These are phyloP conservation scores for Neonectria coccinea DNA, from an alignment of 2,329 filamentous ascomycete genomes.

Conservation along the genomic window DNA sequence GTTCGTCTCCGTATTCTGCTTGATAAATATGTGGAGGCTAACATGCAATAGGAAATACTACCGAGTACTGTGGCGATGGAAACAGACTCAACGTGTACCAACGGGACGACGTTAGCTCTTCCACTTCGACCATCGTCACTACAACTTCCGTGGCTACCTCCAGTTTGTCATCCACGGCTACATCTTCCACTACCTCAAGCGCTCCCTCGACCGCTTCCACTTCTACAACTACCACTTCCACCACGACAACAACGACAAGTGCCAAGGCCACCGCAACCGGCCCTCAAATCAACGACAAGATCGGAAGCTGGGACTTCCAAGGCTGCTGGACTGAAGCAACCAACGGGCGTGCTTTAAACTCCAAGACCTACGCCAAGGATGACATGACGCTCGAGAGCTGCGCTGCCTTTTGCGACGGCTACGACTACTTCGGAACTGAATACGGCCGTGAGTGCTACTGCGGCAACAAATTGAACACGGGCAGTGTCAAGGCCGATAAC, in stretches of 20 bases:
- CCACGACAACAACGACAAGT: constrained; percentile 30
- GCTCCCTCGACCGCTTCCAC: not conserved
- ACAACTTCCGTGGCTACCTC: not conserved
- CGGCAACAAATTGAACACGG: constrained; percentile 48
- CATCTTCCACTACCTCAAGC: not conserved
- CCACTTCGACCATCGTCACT: not conserved
- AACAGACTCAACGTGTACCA: constrained; percentile 53
- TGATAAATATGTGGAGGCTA: not conserved
- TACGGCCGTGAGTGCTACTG: constrained; percentile 56
- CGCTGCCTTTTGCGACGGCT: constrained; percentile 47
- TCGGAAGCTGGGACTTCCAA: constrained; percentile 49
- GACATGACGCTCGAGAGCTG: constrained; percentile 53
- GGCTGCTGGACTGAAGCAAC: constrained; percentile 54
- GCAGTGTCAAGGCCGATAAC: constrained; percentile 44
- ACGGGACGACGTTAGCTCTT: constrained; percentile 31
- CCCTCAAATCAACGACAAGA: constrained; percentile 40
- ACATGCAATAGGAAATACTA: constrained; percentile 45
- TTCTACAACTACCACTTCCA: constrained; percentile 39
- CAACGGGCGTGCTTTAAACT: constrained; percentile 47
- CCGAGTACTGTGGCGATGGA: constrained; percentile 52
- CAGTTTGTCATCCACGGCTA: not conserved
- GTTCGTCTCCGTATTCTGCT: constrained; percentile 8
- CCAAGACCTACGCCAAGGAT: constrained; percentile 46
- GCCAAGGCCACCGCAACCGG: constrained; percentile 35
- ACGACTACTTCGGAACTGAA: constrained; percentile 49